Evolutionary conservation across 2,329 filamentous ascomycete species (phyloP).

Genomic region (Aspergillus glaucus): DNA sequence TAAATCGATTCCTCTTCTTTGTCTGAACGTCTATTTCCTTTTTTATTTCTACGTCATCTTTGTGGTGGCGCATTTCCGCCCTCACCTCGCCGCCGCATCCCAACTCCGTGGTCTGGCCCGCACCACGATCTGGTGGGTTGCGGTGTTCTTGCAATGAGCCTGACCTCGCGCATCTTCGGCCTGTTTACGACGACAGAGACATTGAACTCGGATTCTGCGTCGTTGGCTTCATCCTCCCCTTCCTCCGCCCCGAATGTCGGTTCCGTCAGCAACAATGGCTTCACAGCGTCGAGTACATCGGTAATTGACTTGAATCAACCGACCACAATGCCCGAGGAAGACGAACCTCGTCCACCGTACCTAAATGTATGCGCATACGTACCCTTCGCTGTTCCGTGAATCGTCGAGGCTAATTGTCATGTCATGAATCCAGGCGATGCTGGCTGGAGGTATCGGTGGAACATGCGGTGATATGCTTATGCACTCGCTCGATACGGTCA

Average conservation of each 20-base stretch:
- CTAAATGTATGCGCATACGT: slow-evolving; percentile 50
- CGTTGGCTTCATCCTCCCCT: slow-evolving; percentile 15
- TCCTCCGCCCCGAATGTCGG: neutral
- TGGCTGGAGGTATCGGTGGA: slow-evolving; percentile 87
- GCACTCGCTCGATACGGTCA: slow-evolving; percentile 98
- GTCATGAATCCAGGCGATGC: slow-evolving; percentile 63
- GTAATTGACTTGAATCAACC: slow-evolving; percentile 8
- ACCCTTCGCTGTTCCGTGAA: neutral
- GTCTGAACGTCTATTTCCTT: neutral
- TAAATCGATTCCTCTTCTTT: neutral
- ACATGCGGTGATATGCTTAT: slow-evolving; percentile 94
- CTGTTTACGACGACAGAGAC: slow-evolving; percentile 44
- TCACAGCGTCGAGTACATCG: neutral
- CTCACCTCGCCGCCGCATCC: slow-evolving; percentile 17
- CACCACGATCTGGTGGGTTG: slow-evolving; percentile 27
- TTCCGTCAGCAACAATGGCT: no score
- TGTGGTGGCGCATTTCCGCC: slow-evolving; percentile 10
- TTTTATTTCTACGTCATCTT: slow-evolving; percentile 3
- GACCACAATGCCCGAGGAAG: slow-evolving; percentile 39
- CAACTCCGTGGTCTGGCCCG: slow-evolving; percentile 21
- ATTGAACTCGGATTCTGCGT: slow-evolving; percentile 20
- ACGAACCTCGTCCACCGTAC: slow-evolving; percentile 56
- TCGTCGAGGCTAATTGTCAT: neutral
- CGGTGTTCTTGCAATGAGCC: slow-evolving; percentile 48
- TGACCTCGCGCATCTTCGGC: slow-evolving; percentile 49